Percentiles rank a stretch among this genome's conserved stretches.
Evolutionary conservation across 257 asterid species (phyloP).

Genomic region (Solanum bulbocastanum): DNA sequence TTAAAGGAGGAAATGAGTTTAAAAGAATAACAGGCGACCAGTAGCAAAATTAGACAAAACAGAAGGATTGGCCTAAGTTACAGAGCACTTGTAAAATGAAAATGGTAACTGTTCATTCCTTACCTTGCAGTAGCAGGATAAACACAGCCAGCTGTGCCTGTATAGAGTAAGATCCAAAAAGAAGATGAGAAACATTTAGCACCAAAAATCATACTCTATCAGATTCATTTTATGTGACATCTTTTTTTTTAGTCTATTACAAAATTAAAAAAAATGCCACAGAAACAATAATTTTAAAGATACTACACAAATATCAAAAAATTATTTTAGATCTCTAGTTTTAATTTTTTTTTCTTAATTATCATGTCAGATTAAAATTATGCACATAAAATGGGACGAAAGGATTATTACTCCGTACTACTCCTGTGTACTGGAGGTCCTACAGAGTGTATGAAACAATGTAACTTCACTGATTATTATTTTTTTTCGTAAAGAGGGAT

Average conservation of each 20-base stretch:
- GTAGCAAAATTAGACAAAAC: neutral
- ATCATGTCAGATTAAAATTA: too few species aligned
- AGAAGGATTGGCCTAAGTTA: neutral
- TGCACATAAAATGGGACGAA: neutral
- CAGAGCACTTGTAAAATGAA: neutral
- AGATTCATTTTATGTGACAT: too few species aligned
- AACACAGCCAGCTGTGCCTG: conserved; percentile 56
- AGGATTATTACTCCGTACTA: neutral
- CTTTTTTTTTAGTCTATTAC: too few species aligned
- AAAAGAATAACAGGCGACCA: neutral
- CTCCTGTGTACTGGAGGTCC: neutral
- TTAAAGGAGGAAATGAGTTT: neutral
- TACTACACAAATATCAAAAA: too few species aligned
- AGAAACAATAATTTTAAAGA: too few species aligned
- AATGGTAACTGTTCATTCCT: neutral
- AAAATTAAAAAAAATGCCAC: too few species aligned
- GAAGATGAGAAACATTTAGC: neutral
- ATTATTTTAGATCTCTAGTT: neutral
- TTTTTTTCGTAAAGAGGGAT: too few species aligned
- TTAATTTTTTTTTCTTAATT: too few species aligned
- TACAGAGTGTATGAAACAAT: neutral
- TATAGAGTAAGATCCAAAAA: neutral
- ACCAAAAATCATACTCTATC: neutral
- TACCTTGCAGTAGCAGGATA: conserved; percentile 73
- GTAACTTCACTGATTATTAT: neutral